A percentile compares a stretch with the other conserved stretches of the same genome.
Evolutionary conservation across 2,329 filamentous ascomycete genomes (phyloP).

Genomic region (Coniochaeta sp.): DNA sequence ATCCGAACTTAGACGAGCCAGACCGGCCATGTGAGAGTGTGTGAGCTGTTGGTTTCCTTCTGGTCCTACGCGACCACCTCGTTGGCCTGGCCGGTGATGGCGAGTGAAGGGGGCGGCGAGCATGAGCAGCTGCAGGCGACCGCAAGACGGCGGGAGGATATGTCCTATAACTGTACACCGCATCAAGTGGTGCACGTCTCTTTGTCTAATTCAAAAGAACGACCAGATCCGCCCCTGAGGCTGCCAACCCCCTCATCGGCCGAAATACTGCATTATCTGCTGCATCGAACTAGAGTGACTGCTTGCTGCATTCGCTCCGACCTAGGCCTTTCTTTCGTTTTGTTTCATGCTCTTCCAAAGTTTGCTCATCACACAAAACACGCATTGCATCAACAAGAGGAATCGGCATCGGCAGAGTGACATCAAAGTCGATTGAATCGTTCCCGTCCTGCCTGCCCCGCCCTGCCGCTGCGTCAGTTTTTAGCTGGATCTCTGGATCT

Average conservation of each 20-base stretch:
- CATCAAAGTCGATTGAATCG: too few relatives aligned
- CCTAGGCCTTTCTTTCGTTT: too few relatives aligned
- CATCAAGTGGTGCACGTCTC: neutral
- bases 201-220: neutral
- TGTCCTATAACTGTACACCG: neutral
- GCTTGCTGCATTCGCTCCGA: too few relatives aligned
- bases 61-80: neutral
- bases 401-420: too few relatives aligned
- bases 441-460: too few relatives aligned
- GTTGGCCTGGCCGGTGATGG: neutral
- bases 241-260: neutral
- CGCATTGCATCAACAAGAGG: too few relatives aligned
- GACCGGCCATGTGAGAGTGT: too few relatives aligned
- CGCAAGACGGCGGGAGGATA: neutral
- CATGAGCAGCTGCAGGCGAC: neutral
- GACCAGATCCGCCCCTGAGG: neutral
- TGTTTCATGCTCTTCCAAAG: too few relatives aligned
- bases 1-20: neutral
- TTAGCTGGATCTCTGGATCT: neutral
- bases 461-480: too few relatives aligned
- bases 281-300: too few relatives aligned
- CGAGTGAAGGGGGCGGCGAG: neutral
- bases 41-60: neutral
- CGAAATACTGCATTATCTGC: too few relatives aligned
- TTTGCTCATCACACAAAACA: too few relatives aligned